Base-by-base conservation (phyloP, 305 asterid species). In the Fraxinus nigra region DNA sequence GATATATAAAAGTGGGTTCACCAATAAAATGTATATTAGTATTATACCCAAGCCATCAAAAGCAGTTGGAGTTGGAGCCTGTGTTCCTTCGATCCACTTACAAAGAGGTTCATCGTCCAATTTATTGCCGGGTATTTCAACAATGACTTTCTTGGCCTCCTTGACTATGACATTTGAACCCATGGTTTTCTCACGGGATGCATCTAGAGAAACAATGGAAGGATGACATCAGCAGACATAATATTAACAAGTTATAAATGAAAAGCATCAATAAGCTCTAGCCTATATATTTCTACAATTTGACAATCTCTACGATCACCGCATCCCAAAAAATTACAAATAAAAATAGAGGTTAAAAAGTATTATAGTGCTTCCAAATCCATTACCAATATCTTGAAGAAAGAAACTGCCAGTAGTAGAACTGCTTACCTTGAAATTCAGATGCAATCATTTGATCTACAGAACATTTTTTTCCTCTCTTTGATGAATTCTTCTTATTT, bases 51-150 rank as follows among this genome's bases (percentile, higher is more conserved):
- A 86, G 81, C 87, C 84, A 87, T 90, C 90, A 75, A 46, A 80
- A 79, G 73, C 10, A 7, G 88, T 76, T 77, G 93, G 88, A 78
- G 90, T 76, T 77, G 93, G 88, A 78, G 90, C 18, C 46, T 89
- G 90, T 78, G 83, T 86, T 86, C 82, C 94, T 79, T 81, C 92
- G 32, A 93, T 85, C 97, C 97, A 93, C 83, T 81, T 89, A 24
- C 97, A 88, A 79, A 92, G 94, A 72, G 95, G 97, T 81, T 93
- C 93, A 80, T 94, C 89, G 70, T 93, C 97, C 30, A 89, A 84
- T 28, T 81, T 87, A 30, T 83, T 83, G 81, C 72, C 72, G 78
- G 89, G 84, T 72, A 73, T 78, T 78, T 91, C 89, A 30, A 69
- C 74, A 22, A 46, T 76, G 81, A 38, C 84, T 74, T 78, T 84